Base-by-base conservation (phyloP, 1,284 basidiomycete genomes). In the Schizopora paradoxa region DNA sequence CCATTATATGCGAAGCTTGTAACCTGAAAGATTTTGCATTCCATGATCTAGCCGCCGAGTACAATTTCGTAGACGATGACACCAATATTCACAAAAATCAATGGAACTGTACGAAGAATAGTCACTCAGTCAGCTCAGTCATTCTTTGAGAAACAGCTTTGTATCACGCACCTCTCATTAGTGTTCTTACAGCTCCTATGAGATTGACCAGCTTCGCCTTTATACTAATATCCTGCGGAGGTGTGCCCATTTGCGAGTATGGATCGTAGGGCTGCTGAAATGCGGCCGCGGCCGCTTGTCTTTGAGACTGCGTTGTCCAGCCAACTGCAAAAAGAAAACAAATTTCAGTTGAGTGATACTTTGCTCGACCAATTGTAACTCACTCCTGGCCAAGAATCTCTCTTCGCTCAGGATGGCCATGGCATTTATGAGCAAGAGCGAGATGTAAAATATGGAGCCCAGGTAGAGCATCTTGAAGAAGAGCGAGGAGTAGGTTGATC, bases 321-420 rank as follows among this genome's bases (percentile, higher is more conserved):
- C 94, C 94, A 62, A 98, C 94, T 97, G 58, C 18, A 49, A 47
- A 47, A 51, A 47, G 35, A 41, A 48, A 25, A 29, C 49, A 29
- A 52, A 25, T 39, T 25, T 34, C 14, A 4, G 45, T 50, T 34
- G 51, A 40, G 35, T 21, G 33, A 47, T 16, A 31, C n/a, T 22
- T 14, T 7, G 25, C 25, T 38, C 43, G 40, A 29, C 19, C 25
- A 37, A n/a, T n/a, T n/a, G n/a, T n/a, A 16, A 77, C 86, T 59
- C 62, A 97, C 95, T 92, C 63, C 86, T 74, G 18, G 91, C 88
- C 37, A 98, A 78, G 65, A 98, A 98, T 1, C 94, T 78, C 58
- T 98, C 94, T 66, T 98, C 94, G 60, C 85, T 96, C 45, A 98
- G 73, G 48, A 98, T 86, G 6, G 94, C 94, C 60, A 97, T 79